Evolutionary conservation across 257 asterid species (phyloP).

Genomic region (Penstemon eatonii): DNA sequence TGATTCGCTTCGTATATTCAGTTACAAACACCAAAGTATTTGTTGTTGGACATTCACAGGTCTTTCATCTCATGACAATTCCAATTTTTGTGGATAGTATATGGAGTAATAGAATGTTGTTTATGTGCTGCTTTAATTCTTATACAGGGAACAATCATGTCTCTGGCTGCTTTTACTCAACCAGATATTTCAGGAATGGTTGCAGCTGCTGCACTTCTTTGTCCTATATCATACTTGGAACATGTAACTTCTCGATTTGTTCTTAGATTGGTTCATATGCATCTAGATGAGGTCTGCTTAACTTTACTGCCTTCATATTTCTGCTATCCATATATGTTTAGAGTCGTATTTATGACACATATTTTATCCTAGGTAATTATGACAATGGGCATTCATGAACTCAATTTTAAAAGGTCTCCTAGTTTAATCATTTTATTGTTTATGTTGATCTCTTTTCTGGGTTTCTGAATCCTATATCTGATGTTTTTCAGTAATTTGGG

Average conservation of each 20-base stretch:
- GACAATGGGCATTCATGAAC: conserved; percentile 81
- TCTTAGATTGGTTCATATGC: conserved; percentile 71
- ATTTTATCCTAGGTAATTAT: conserved; percentile 56
- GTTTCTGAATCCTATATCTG: conserved; percentile 27
- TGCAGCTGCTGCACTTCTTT: conserved; percentile 93
- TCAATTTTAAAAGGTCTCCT: conserved; percentile 82
- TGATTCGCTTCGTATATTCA: conserved; percentile 63
- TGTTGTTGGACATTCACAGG: conserved; percentile 98
- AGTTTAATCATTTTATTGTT: conserved; percentile 15
- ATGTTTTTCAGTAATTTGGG: conserved; percentile 53
- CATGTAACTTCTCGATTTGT: conserved; percentile 69
- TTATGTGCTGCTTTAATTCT: conserved; percentile 21
- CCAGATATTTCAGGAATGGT: conserved; percentile 80
- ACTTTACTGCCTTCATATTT: conserved; percentile 17
- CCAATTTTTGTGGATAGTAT: not conserved
- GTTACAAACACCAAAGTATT: conserved; percentile 63
- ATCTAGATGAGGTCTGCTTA: conserved; percentile 68
- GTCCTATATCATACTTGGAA: conserved; percentile 85
- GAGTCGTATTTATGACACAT: conserved; percentile 24
- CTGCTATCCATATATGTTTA: conserved; percentile 19
- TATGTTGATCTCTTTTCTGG: conserved; percentile 12
- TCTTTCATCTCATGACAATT: conserved; percentile 30
- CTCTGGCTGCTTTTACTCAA: conserved; percentile 92
- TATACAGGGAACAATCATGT: conserved; percentile 88
- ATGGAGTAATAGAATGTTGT: conserved; percentile 20